phyloP scores from a whole-genome alignment of 495 filamentous ascomycete genomes.

The Hypoxylon crocopeplum region DNA sequence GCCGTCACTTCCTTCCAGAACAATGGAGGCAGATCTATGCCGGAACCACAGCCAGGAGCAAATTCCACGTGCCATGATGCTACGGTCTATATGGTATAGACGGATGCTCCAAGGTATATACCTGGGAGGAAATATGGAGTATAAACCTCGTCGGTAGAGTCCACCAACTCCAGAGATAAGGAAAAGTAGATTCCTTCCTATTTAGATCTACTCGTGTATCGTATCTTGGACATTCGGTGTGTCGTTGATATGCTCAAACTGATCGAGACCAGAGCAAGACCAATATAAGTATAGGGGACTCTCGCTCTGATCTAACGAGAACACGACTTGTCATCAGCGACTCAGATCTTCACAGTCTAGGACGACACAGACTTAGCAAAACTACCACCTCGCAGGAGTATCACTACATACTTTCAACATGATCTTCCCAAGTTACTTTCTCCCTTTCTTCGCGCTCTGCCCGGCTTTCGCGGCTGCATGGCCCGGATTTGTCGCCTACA shows the following conservation, averaged over 20 bases:
- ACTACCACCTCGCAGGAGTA: background rate
- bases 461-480: slow-evolving; percentile 6
- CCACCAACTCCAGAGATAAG: background rate
- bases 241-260: background rate
- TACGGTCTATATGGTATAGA: background rate
- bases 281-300: slow-evolving; percentile 16
- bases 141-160: slow-evolving; percentile 11
- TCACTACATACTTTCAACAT: background rate
- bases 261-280: no score
- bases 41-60: background rate
- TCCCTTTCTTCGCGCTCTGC: slow-evolving; percentile 13
- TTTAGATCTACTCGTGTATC: slow-evolving; percentile 1
- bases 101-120: slow-evolving; percentile 1
- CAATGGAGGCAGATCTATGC: background rate
- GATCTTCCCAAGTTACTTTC: background rate
- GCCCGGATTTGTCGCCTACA: slow-evolving; percentile 10
- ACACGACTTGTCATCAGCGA: background rate
- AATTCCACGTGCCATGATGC: slow-evolving; percentile 11
- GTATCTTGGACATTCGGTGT: background rate
- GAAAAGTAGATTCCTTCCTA: slow-evolving; percentile 5
- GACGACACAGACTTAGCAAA: background rate
- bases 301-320: background rate
- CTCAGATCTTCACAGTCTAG: background rate
- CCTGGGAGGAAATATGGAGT: background rate
- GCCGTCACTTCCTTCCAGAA: slow-evolving; percentile 13